phyloP scores from a whole-genome alignment of 176 grass and related monocot genomes.

The sorghum (Sorghum bicolor) region Sorghum_bicolor_NCBIv3 NC_012879.2:8300001-8300500 shows the following conservation, averaged over 20 bases:
- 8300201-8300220: background rate
- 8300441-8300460: slow-evolving; percentile 30
- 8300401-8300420: slow-evolving; percentile 30
- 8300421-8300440: slow-evolving; percentile 32
- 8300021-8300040: background rate
- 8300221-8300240: background rate
- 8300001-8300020: background rate
- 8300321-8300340: background rate
- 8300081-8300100: background rate
- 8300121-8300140: slow-evolving; percentile 16
- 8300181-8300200: background rate
- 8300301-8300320: background rate
- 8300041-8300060: background rate
- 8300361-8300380: background rate
- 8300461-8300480: background rate
- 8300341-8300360: background rate
- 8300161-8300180: background rate
- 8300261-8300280: background rate
- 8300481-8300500: background rate
- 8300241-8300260: background rate
- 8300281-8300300: background rate
- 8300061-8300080: slow-evolving; percentile 4
- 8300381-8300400: slow-evolving; percentile 9
- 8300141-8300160: background rate
- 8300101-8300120: background rate